These are phyloP conservation scores for Piloderma croceum DNA, from an alignment of 768 basidiomycete species.

Conservation along the genomic window DNA sequence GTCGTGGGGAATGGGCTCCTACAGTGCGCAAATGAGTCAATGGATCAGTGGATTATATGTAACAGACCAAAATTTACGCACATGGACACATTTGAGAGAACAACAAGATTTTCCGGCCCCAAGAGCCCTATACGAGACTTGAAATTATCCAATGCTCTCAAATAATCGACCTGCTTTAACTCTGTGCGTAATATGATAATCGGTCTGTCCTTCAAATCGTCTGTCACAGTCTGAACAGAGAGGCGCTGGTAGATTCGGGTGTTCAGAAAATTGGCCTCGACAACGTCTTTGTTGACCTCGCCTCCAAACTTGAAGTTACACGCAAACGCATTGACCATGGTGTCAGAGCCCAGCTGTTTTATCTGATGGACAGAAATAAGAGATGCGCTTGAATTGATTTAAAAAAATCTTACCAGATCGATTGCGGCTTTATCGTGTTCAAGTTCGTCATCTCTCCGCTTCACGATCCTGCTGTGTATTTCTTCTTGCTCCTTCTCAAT, in stretches of 20 bases:
- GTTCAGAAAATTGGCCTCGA: conserved; percentile 38
- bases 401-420: conserved; percentile 18
- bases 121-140: no score
- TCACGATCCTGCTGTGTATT: conserved; percentile 30
- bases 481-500: conserved; percentile 26
- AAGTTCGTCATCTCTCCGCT: conserved; percentile 24
- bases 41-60: no score
- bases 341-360: conserved; percentile 37
- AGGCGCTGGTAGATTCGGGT: conserved; percentile 33
- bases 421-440: conserved; percentile 21
- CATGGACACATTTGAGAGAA: no score
- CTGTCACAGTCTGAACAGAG: conserved; percentile 25
- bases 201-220: conserved; percentile 17
- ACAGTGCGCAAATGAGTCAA: no score
- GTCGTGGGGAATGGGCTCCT: no score
- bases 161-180: no score
- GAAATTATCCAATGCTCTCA: no score
- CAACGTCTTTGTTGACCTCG: conserved; percentile 30
- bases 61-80: no score
- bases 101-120: no score
- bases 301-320: conserved; percentile 37
- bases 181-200: no score
- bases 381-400: no score
- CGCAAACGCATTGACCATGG: conserved; percentile 40
- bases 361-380: no score